Conservation (phyloP, 2,329 filamentous ascomycete genomes). For the Paecilomyces formosus region DNA sequence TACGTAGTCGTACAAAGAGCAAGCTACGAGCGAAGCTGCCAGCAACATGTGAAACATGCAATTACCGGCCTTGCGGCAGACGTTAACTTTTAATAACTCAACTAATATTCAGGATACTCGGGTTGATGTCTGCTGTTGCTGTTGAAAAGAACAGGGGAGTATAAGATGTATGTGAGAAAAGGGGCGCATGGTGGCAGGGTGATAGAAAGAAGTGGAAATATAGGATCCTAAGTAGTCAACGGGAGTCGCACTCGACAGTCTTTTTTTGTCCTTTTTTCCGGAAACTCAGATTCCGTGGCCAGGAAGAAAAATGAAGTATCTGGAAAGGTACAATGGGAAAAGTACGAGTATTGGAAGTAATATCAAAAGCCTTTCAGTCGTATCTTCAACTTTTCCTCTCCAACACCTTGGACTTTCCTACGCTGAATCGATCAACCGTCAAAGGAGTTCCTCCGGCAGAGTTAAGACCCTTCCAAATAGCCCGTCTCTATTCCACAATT, state of each 20-base stretch:
- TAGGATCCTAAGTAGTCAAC: conserved; percentile 3
- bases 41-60: no score
- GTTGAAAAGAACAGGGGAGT: conserved; percentile 9
- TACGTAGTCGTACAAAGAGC: no score
- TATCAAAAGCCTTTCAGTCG: neutral
- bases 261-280: neutral
- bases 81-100: neutral
- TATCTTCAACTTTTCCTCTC: conserved; percentile 4
- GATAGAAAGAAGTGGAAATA: conserved; percentile 8
- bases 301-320: neutral
- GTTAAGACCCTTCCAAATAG: conserved; percentile 17
- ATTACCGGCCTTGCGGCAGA: neutral
- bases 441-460: conserved; percentile 10
- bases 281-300: neutral
- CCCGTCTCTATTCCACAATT: conserved; percentile 33
- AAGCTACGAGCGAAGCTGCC: no score
- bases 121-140: neutral
- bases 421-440: conserved; percentile 11
- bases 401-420: conserved; percentile 3
- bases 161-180: conserved; percentile 3
- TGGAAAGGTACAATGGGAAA: neutral
- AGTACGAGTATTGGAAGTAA: neutral
- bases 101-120: conserved; percentile 1
- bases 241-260: conserved; percentile 4
- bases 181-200: conserved; percentile 8